These are phyloP conservation scores for Penicillium frequentans DNA, from an alignment of 2,329 filamentous ascomycete genomes.

Conservation along the genomic window DNA sequence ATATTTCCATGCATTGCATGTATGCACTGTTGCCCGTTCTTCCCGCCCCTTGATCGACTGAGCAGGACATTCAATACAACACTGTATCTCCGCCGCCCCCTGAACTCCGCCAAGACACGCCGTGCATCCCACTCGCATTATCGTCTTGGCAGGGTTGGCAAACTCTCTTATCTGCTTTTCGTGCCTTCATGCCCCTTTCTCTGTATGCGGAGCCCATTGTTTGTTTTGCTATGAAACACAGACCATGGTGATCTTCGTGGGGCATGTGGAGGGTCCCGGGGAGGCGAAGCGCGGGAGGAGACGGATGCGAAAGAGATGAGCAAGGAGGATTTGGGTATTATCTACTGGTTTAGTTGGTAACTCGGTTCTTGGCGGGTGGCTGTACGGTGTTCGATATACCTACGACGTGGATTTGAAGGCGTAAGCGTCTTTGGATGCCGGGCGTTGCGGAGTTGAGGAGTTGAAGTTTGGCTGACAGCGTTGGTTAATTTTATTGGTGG, in stretches of 20 bases:
- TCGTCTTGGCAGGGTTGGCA: constrained; percentile 22
- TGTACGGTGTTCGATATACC: not conserved
- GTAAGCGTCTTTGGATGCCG: not conserved
- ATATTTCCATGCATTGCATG: not conserved
- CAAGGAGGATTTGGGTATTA: not conserved
- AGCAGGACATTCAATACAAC: not conserved
- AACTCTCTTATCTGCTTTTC: not conserved
- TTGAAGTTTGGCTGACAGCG: not conserved
- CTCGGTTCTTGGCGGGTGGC: constrained; percentile 17
- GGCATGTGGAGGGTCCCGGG: not conserved
- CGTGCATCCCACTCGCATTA: constrained; percentile 31
- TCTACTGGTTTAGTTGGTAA: not conserved
- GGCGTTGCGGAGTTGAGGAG: not conserved
- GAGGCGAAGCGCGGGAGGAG: not conserved
- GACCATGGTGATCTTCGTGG: not conserved
- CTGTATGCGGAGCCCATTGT: not conserved
- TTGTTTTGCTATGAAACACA: not conserved
- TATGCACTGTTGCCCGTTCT: not conserved
- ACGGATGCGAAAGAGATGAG: not conserved
- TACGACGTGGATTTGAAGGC: not conserved
- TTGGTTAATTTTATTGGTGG: not conserved
- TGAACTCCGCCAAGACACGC: constrained; percentile 25
- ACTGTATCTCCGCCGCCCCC: constrained; percentile 3
- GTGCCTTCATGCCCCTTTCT: not conserved
- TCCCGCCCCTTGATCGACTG: constrained; percentile 2